Evolutionary conservation across 495 filamentous ascomycete species (phyloP), one percentile per base, ranked within the genome.

Genomic region (Penicillium angulare): DNA sequence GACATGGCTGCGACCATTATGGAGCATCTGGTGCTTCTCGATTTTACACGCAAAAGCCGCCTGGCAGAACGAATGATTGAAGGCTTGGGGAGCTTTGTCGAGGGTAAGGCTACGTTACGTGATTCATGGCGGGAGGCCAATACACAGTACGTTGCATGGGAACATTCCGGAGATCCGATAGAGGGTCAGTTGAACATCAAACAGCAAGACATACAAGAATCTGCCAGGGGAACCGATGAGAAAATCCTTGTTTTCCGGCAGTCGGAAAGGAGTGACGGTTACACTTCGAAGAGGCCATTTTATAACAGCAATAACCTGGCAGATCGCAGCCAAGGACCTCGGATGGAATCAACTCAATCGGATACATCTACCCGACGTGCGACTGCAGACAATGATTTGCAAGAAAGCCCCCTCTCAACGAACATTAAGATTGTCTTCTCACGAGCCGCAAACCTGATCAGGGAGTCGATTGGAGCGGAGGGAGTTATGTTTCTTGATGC

Each of bases 381-480:
- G n/a, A n/a, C n/a, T n/a, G n/a, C n/a, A n/a, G n/a, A n/a, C n/a
- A n/a, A n/a, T n/a, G n/a, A 35, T 35, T 16, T 16, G 17, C 32
- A 35, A 35, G 32, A 33, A 12, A n/a, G 15, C 31, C 12, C 15
- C 12, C 31, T 39, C 5, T 39, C 35, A 1, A 39, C 15, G 17
- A 17, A 9, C 9, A 9, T 39, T 21, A 10, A 16, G 23, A 7
- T 21, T 0, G 3, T 24, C 3, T 42, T 42, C 10, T 60, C 57
- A 7, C 66, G 69, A 24, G 79, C 78, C 17, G 65, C 71, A 21
- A 74, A 73, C 35, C 59, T 80, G 16, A 73, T 79, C 24, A 64
- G 77, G 17, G 73, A 79, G 48, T 64, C 72, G 7, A 69, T 79
- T 23, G 71, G 73, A 16, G 70, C 74, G 7, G 74, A 79, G 6